Evolutionary conservation across 1,284 basidiomycete species (phyloP).

Genomic region (Abortiporus biennis): DNA sequence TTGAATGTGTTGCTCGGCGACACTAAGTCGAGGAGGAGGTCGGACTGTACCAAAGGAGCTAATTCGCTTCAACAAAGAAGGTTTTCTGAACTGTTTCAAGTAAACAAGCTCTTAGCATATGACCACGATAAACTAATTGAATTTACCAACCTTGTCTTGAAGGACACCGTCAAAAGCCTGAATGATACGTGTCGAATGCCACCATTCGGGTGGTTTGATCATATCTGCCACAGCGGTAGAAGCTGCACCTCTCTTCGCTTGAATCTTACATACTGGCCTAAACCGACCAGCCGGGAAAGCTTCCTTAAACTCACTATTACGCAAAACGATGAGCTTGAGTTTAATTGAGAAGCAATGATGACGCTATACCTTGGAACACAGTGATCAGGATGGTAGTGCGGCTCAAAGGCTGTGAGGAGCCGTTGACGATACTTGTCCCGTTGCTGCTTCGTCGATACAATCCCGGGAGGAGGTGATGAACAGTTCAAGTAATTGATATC

Average conservation of each 20-base stretch:
- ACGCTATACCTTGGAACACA: constrained; percentile 61
- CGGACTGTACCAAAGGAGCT: constrained; percentile 69
- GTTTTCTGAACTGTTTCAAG: constrained; percentile 72
- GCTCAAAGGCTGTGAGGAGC: constrained; percentile 75
- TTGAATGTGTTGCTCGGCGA: constrained; percentile 80
- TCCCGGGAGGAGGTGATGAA: constrained; percentile 70
- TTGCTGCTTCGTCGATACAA: constrained; percentile 77
- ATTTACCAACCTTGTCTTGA: constrained; percentile 66
- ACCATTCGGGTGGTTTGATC: constrained; percentile 87
- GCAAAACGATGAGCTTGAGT: constrained; percentile 1
- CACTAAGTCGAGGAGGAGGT: constrained; percentile 67
- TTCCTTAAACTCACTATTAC: constrained; percentile 82
- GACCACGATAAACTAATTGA: background rate
- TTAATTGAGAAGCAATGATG: background rate
- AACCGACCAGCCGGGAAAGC: constrained; percentile 91
- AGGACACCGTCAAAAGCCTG: constrained; percentile 86
- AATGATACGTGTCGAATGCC: constrained; percentile 85
- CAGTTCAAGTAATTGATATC: constrained; percentile 91
- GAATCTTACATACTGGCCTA: constrained; percentile 77
- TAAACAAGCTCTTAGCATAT: constrained; percentile 15
- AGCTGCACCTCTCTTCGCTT: constrained; percentile 75
- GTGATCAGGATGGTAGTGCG: constrained; percentile 80
- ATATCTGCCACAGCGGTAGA: constrained; percentile 78
- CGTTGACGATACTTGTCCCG: constrained; percentile 81
- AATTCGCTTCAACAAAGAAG: constrained; percentile 82